Base-by-base conservation (phyloP, 1,284 basidiomycete genomes). In the Mycena sp. region DNA sequence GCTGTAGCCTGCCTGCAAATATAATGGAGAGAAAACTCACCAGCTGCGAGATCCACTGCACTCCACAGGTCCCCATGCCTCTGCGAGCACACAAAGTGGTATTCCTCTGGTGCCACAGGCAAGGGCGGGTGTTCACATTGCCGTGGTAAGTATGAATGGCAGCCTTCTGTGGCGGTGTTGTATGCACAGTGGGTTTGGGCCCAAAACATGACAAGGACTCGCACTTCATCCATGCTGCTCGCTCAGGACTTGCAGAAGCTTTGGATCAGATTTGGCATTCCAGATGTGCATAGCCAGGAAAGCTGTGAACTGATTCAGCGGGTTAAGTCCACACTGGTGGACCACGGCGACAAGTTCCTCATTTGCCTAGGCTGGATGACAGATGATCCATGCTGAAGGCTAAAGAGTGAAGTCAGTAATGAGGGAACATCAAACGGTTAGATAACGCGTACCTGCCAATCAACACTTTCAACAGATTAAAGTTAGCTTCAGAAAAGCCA, bases 401-500 rank as follows among this genome's bases (percentile, higher is more conserved):
- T 72, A 43, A 84, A 85, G 57, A 85, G 73, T 29, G 86, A 72
- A 80, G 85, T 80, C 81, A 67, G 58, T 43, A 71, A 64, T 26
- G 54, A 43, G 43, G 29, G 28, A 52, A 64, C 54, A 49, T 52
- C 46, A 57, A 63, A 45, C 53, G 59, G 67, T 60, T 60, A n/a
- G 49, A 55, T 60, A 53, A 59, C 48, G 23, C 61, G 45, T 41
- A 67, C 65, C 65, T 67, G 65, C 65, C 65, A 37, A 67, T 67
- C 56, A 67, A 40, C 65, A 67, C 63, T 65, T 64, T 51, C 58
- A 71, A 64, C 19, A 81, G 72, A 32, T 80, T 85, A 65, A 80
- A 83, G 75, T n/a, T 81, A 80, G 71, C 96, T 96, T 73, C 86
- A 17, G 98, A 98, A 72, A 99, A 99, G 77, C 99, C 96, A 45